Base-by-base conservation (phyloP, 1,139 yeast genomes). In the Hemisphaericaspora xylanilytica region DNA sequence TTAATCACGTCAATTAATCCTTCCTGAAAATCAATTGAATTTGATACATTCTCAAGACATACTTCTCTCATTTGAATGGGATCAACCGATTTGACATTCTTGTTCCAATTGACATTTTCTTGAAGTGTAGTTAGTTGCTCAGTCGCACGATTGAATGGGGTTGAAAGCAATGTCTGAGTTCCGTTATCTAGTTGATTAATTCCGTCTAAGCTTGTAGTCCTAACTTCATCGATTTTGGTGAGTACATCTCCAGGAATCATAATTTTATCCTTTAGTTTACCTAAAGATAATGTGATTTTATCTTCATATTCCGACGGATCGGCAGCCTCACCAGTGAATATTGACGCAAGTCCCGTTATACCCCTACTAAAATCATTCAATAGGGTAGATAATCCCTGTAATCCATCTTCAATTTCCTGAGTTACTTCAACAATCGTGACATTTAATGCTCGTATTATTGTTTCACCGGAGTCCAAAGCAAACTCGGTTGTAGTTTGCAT, bases 391-490 rank as follows among this genome's bases (percentile, higher is more conserved):
- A 82, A 45, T 16, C 77, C 83, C 12, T 66, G 67, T 30, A 85
- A 60, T 0, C 90, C 92, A 28, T 67, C 70, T 39, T 85, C 81
- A 16, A 88, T 65, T 7, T 79, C 87, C 29, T 67, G 63, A 0
- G 88, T 74, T 11, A 81, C 62, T 0, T 65, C 63, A 1, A 62
- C 64, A 2, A 87, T 60, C 0, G 94, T 80, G 3, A 61, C 61
- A 52, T 89, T 86, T 1, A 87, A 85, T 24, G 72, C 67, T 7
- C 60, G 55, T 4, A 88, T 68, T 2, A 86, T 65, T 1, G 73
- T 57, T 50, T 82, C 86, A 0, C 94, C 79, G 0, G 89, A 77
- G 53, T 87, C 86, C 2, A 85, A 59, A 0, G 95, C 95, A 30
- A 80, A 78, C 46, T 80, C 80, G 1, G 84, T 83, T 0, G 87